A percentile compares a stretch with the other conserved stretches of the same genome.
These are phyloP conservation scores for Hemisphaericaspora xylofermentans DNA, from an alignment of 1,139 yeast species.

Conservation along the genomic window DNA sequence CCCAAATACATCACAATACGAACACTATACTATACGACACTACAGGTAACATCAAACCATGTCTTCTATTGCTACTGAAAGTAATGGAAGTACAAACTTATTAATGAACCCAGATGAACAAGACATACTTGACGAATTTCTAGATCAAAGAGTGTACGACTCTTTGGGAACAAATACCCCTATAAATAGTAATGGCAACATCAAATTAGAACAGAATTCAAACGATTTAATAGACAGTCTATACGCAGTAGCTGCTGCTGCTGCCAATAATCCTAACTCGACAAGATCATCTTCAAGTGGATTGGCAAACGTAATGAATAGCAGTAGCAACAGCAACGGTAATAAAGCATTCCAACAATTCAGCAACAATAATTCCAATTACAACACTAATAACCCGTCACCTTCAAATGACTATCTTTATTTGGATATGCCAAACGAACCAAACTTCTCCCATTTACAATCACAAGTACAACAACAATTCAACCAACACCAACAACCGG, in stretches of 20 bases:
- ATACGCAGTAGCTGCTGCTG: slow-evolving; percentile 12
- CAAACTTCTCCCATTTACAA: slow-evolving; percentile 8
- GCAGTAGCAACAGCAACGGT: background rate
- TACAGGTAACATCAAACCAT: slow-evolving; percentile 1
- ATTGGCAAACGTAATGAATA: background rate
- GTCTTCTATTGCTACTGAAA: slow-evolving; percentile 9
- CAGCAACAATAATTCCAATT: slow-evolving; percentile 4
- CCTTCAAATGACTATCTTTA: slow-evolving; percentile 22
- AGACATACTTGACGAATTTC: slow-evolving; percentile 53
- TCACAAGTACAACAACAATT: slow-evolving; percentile 3
- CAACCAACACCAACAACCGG: slow-evolving; percentile 1
- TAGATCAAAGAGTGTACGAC: slow-evolving; percentile 57
- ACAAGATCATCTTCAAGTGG: background rate
- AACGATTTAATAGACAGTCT: slow-evolving; percentile 18
- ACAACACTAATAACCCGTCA: slow-evolving; percentile 8
- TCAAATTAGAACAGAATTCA: slow-evolving; percentile 16
- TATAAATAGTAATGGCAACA: slow-evolving; percentile 8
- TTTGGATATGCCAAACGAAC: slow-evolving; percentile 19
- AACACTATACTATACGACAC: background rate
- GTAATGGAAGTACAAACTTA: background rate
- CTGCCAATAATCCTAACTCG: slow-evolving; percentile 1
- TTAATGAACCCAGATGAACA: slow-evolving; percentile 26
- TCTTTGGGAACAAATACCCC: slow-evolving; percentile 31
- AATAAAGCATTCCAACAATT: background rate
- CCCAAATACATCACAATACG: too few species aligned